Conservation (phyloP, 371 early-diverging fungal species). For the Mucor ambiguus region DNA sequence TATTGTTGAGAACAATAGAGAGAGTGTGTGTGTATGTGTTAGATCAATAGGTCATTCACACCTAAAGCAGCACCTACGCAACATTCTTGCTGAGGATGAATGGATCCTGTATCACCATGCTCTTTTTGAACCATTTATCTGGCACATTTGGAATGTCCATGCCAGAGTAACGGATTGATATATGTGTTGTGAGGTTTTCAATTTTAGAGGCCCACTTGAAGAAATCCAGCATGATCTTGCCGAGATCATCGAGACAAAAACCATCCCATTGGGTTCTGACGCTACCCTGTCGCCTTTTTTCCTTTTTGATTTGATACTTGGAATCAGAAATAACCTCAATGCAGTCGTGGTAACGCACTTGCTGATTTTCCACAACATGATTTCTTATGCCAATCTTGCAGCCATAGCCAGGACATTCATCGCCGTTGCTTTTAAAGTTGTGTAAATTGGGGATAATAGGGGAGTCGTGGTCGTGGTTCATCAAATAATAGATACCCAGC, state of each 20-base stretch:
- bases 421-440: background rate
- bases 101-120: slow-evolving; percentile 3
- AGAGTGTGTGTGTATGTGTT: background rate
- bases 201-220: background rate
- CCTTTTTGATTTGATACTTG: background rate
- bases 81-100: background rate
- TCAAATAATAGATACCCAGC: slow-evolving; percentile 23
- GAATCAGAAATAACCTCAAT: background rate
- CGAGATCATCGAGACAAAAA: background rate
- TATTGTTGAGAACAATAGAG: background rate
- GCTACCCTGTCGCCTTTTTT: background rate
- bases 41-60: background rate
- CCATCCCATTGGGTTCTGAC: background rate
- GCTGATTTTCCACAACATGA: background rate
- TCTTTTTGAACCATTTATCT: background rate
- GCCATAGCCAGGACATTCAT: background rate
- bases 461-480: background rate
- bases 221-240: background rate
- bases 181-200: background rate
- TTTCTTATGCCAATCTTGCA: background rate
- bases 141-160: background rate
- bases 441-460: slow-evolving; percentile 21
- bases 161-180: background rate
- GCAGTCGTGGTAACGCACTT: background rate
- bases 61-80: background rate